Base-by-base conservation (phyloP, 768 basidiomycete species). In the Trametes elegans region DNA sequence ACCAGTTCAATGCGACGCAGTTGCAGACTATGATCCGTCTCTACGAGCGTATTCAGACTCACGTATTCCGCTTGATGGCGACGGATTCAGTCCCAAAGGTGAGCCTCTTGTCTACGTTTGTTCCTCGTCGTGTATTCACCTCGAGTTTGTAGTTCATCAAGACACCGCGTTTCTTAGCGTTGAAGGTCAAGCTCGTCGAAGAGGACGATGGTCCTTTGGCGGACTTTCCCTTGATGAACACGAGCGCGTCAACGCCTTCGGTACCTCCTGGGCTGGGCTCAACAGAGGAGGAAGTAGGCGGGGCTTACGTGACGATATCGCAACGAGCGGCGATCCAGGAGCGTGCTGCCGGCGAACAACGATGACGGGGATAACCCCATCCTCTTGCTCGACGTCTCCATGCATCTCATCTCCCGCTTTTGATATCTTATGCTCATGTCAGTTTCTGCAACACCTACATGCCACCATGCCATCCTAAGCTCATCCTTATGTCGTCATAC, bases 61-160 rank as follows among this genome's bases (percentile, higher is more conserved):
- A 98, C 66, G 93, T 98, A 60, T 98, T 98, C 78, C 83, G 96
- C 42, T 69, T 99, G 64, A 96, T 99, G 91, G 94, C 97, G 16
- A 96, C 95, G 52, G 97, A 99, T 71, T 98, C 96, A 7, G 88
- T 99, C n/a, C 97, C 97, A 13, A 96, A 96, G 80, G 91, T 90
- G 64, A 26, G 76, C 64, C 18, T 6, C 1, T 21, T 7, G 16
- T 32, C 49, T 23, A 48, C 38, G 34, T 23, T 34, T 16, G 7
- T 32, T 53, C 35, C 55, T 55, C 57, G 14, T 42, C 55, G 42
- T n/a, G n/a, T n/a, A n/a, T n/a, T n/a, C n/a, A n/a, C n/a, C n/a
- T n/a, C n/a, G n/a, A n/a, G 55, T 16, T 56, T 49, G 19, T 55
- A 93, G 92, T 93, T 93, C 74, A 90, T 92, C 74, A 93, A 93